These are phyloP conservation scores for Conticribra guillardii DNA, from an alignment of 108 stramenopile species.

Conservation along the genomic window DNA sequence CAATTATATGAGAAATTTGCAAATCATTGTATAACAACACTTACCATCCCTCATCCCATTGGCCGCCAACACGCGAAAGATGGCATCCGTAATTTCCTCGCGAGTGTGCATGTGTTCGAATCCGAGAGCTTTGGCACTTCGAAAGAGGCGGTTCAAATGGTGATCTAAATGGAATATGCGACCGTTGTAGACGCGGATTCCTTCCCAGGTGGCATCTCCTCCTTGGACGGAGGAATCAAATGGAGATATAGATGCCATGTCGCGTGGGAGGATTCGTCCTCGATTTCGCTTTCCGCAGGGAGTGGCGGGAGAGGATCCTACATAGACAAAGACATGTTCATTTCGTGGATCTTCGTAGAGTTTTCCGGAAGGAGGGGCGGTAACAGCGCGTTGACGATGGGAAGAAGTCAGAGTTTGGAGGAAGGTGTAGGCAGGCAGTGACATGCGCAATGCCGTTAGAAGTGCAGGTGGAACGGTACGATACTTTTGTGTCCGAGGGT, in stretches of 20 bases:
- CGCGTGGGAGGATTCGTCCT: slow-evolving; percentile 72
- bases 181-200: slow-evolving; percentile 86
- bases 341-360: slow-evolving; percentile 89
- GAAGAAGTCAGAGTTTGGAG: slow-evolving; percentile 51
- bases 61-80: slow-evolving; percentile 90
- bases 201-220: slow-evolving; percentile 94
- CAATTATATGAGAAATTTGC: too few relatives aligned
- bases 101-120: slow-evolving; percentile 85
- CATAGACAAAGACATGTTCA: slow-evolving; percentile 84
- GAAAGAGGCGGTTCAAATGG: slow-evolving; percentile 85
- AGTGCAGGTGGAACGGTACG: slow-evolving; percentile 65
- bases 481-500: slow-evolving; percentile 50
- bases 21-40: too few relatives aligned
- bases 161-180: slow-evolving; percentile 85
- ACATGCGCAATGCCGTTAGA: slow-evolving; percentile 62
- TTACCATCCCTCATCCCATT: slow-evolving; percentile 94
- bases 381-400: slow-evolving; percentile 49
- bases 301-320: slow-evolving; percentile 62
- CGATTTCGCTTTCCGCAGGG: slow-evolving; percentile 8
- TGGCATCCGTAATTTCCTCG: slow-evolving; percentile 82
- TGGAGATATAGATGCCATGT: slow-evolving; percentile 73
- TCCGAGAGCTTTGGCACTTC: slow-evolving; percentile 90
- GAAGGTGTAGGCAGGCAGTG: slow-evolving; percentile 75
- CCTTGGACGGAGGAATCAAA: slow-evolving; percentile 95
- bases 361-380: slow-evolving; percentile 54